Evolutionary conservation across 1,284 basidiomycete species (phyloP).

Genomic region (Cystobasidium slooffiae): DNA sequence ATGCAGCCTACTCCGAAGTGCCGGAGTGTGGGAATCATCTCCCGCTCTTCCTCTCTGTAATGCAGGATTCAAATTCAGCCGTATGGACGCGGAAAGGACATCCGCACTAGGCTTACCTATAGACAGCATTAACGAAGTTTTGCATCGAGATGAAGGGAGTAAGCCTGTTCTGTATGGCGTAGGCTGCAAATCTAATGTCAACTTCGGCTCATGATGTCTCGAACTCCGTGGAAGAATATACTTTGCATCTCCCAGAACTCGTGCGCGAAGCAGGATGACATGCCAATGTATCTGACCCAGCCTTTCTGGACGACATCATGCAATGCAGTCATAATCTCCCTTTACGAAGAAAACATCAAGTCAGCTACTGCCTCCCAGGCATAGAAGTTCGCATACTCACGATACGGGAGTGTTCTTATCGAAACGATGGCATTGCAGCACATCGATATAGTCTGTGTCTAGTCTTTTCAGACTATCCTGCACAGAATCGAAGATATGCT

Average conservation of each 20-base stretch:
- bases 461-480: slow-evolving; percentile 45
- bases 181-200: slow-evolving; percentile 38
- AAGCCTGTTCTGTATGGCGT: slow-evolving; percentile 49
- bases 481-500: slow-evolving; percentile 45
- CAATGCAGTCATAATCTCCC: slow-evolving; percentile 66
- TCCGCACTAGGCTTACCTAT: slow-evolving; percentile 5
- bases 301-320: slow-evolving; percentile 66
- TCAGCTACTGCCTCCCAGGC: slow-evolving; percentile 57
- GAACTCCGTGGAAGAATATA: slow-evolving; percentile 53
- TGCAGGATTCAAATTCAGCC: slow-evolving; percentile 50
- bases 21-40: slow-evolving; percentile 55
- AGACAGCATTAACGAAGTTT: slow-evolving; percentile 50
- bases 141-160: slow-evolving; percentile 60
- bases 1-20: slow-evolving; percentile 57
- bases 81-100: slow-evolving; percentile 10
- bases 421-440: slow-evolving; percentile 56
- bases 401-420: slow-evolving; percentile 66
- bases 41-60: slow-evolving; percentile 59
- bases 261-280: slow-evolving; percentile 59
- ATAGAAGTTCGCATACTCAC: slow-evolving; percentile 32
- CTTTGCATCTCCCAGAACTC: slow-evolving; percentile 68
- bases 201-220: neutral
- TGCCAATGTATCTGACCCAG: slow-evolving; percentile 70
- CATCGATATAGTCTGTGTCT: slow-evolving; percentile 52
- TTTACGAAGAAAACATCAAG: slow-evolving; percentile 63